Percentiles rank a stretch among this genome's conserved stretches.
Evolutionary conservation across 2,329 filamentous ascomycete genomes (phyloP).

Genomic region (Zasmidium angulare): DNA sequence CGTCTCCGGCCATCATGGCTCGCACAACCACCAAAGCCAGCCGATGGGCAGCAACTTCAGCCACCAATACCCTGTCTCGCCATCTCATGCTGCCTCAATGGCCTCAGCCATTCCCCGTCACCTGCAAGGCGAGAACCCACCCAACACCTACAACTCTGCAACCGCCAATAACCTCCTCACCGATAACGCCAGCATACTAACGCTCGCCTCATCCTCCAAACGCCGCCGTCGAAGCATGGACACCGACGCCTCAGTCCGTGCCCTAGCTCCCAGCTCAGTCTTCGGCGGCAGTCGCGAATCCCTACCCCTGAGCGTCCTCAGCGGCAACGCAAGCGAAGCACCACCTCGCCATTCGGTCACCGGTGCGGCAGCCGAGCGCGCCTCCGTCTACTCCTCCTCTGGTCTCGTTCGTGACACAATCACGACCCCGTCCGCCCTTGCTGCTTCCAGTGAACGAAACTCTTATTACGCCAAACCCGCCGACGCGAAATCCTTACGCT

Average conservation of each 20-base stretch:
- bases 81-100: conserved; percentile 50
- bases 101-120: conserved; percentile 73
- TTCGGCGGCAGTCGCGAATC: conserved; percentile 81
- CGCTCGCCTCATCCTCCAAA: conserved; percentile 79
- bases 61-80: conserved; percentile 56
- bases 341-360: conserved; percentile 55
- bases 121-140: conserved; percentile 47
- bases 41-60: conserved; percentile 51
- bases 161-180: conserved; percentile 80
- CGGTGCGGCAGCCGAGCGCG: conserved; percentile 63
- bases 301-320: conserved; percentile 74
- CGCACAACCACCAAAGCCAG: conserved; percentile 38
- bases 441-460: conserved; percentile 76
- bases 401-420: conserved; percentile 47
- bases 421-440: conserved; percentile 59
- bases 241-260: conserved; percentile 81
- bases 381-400: conserved; percentile 65
- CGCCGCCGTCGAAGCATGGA: conserved; percentile 77
- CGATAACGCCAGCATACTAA: conserved; percentile 83
- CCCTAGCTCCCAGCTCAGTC: conserved; percentile 76
- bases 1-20: conserved; percentile 33
- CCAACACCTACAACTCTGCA: conserved; percentile 67
- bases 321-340: conserved; percentile 58
- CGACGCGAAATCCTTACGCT: conserved; percentile 34
- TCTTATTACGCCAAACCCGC: conserved; percentile 68